Conservation (phyloP, 2,329 filamentous ascomycete species). For the Pseudocercospora eumusae region DNA sequence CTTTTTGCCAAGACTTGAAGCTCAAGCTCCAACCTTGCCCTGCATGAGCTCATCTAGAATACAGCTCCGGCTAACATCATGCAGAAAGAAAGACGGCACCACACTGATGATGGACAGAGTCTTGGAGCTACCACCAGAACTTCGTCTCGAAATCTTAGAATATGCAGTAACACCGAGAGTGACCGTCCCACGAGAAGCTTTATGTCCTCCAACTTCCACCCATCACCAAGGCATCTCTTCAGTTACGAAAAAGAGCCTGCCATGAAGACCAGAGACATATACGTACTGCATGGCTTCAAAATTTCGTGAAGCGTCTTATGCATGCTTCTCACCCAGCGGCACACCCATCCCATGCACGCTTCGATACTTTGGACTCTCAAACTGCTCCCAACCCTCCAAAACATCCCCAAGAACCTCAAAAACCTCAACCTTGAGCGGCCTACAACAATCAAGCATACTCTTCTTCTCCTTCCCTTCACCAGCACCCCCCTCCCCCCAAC, state of each 20-base stretch:
- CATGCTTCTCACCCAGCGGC: conserved; percentile 44
- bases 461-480: conserved; percentile 61
- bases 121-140: conserved; percentile 3
- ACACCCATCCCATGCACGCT: conserved; percentile 66
- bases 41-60: background rate
- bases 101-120: background rate
- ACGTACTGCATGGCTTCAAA: background rate
- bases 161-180: conserved; percentile 6
- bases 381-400: conserved; percentile 64
- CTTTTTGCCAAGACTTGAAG: background rate
- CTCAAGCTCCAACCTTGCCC: background rate
- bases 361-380: conserved; percentile 61
- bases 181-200: conserved; percentile 10
- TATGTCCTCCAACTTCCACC: conserved; percentile 9
- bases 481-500: conserved; percentile 63
- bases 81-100: background rate
- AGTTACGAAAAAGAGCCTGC: conserved; percentile 5
- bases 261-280: background rate
- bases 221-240: background rate
- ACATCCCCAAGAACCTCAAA: conserved; percentile 57
- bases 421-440: conserved; percentile 73
- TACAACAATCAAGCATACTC: conserved; percentile 69
- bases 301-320: background rate
- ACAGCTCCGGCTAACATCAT: background rate
- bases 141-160: conserved; percentile 3